A percentile compares a stretch with the other conserved stretches of the same genome.
These are phyloP conservation scores for Calonectria pteridis DNA, from an alignment of 2,329 filamentous ascomycete species.

Conservation along the genomic window DNA sequence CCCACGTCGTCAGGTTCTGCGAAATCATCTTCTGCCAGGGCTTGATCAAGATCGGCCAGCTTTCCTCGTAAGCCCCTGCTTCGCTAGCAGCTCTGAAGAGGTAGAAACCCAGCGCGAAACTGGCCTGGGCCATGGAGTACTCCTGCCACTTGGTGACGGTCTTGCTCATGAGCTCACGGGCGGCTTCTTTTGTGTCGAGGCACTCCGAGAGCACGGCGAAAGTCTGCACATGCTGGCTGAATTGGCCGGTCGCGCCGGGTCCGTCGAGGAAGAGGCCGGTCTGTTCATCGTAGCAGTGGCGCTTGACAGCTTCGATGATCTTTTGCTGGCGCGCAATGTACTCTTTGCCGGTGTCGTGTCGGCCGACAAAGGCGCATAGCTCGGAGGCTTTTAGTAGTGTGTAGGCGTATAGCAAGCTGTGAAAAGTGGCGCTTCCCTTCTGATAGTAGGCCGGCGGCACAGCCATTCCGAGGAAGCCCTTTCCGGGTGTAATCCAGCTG, in stretches of 20 bases:
- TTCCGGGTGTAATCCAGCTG: conserved; percentile 9
- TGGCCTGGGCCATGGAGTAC: conserved; percentile 15
- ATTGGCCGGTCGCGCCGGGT: background rate
- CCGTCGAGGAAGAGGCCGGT: conserved; percentile 17
- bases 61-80: conserved; percentile 17
- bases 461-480: conserved; percentile 18
- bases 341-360: conserved; percentile 13
- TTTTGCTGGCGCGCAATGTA: conserved; percentile 14
- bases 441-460: conserved; percentile 14
- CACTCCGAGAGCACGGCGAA: conserved; percentile 14
- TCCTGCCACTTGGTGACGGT: background rate
- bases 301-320: conserved; percentile 9
- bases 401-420: conserved; percentile 24
- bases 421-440: conserved; percentile 13
- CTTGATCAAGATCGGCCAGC: conserved; percentile 14
- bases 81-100: conserved; percentile 16
- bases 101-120: conserved; percentile 21
- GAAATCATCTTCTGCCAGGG: conserved; percentile 25
- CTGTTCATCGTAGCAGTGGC: conserved; percentile 3
- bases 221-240: conserved; percentile 23
- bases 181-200: background rate
- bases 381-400: conserved; percentile 16
- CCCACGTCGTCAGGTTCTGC: conserved; percentile 22
- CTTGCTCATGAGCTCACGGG: conserved; percentile 14
- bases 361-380: conserved; percentile 11